These are phyloP conservation scores for Penicillium brasilianum DNA, from an alignment of 2,329 filamentous ascomycete genomes.

Conservation along the genomic window DNA sequence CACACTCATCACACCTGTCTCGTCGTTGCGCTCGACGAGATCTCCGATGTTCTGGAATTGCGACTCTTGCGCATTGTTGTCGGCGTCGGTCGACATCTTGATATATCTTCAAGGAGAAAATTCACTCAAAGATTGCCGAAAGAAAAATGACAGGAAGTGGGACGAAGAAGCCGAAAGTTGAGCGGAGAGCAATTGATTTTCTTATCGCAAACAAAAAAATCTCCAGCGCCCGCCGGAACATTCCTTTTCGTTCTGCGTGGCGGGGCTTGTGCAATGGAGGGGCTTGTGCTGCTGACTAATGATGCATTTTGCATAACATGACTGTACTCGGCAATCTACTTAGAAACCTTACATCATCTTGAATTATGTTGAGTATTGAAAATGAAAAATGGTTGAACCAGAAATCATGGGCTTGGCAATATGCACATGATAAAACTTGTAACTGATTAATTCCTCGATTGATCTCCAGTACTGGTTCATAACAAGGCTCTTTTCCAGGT, in stretches of 20 bases:
- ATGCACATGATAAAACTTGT: no score
- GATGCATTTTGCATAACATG: not conserved
- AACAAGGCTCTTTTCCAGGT: no score
- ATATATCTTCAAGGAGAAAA: not conserved
- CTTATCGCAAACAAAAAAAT: slow-evolving; percentile 30
- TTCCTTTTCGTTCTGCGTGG: slow-evolving; percentile 38
- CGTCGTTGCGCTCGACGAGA: slow-evolving; percentile 46
- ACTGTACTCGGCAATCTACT: not conserved
- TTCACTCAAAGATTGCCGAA: not conserved
- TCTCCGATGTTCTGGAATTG: slow-evolving; percentile 48
- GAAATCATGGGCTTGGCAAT: no score
- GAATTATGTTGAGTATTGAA: no score
- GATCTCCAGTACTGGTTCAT: no score
- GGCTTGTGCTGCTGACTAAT: slow-evolving; percentile 27
- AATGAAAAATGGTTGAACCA: no score
- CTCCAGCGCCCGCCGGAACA: slow-evolving; percentile 34
- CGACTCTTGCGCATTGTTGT: slow-evolving; percentile 31
- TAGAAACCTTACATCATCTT: no score
- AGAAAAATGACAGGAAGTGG: not conserved
- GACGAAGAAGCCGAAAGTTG: not conserved
- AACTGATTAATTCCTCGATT: no score
- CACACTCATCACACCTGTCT: slow-evolving; percentile 51
- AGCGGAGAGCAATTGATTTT: slow-evolving; percentile 9
- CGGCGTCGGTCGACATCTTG: slow-evolving; percentile 37
- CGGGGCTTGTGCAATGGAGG: slow-evolving; percentile 24